Base-by-base conservation (phyloP, 2,329 filamentous ascomycete species). In the Emmonsiellopsis sp. region DNA sequence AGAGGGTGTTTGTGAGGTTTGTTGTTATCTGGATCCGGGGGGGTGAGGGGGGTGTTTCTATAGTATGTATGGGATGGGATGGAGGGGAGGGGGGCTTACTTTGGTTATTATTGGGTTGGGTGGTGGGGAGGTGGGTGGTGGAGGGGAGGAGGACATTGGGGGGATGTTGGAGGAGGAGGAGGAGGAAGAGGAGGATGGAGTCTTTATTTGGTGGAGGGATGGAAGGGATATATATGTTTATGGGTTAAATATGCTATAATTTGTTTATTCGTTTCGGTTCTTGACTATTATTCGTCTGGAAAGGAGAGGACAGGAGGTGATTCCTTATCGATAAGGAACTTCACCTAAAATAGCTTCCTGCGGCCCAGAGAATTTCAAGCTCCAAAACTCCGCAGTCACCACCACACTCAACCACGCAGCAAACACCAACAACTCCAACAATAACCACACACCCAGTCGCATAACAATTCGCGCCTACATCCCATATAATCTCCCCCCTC, bases 11-110 rank as follows among this genome's bases (percentile, higher is more conserved):
- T 38, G 64, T 63, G 16, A 73, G 69, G 50, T 70, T 76, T 52
- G 62, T 67, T n/a, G 71, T 67, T 48, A 73, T 67, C 70, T 73
- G 52, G 10, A 73, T 67, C 70, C 73, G 52, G 10, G 20, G 15
- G 20, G 2, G 20, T 44, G 20, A 8, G 45, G n/a, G 15, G 15
- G n/a, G 7, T 10, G n/a, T n/a, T n/a, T n/a, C 9, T 10, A 15
- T 31, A 35, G 44, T 2, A 8, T 8, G 5, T n/a, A 2, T 3
- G 44, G 44, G 30, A 31, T 5, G 9, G 15, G 3, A 41, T 41
- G 16, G 38, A 11, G 5, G 7, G 11, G 40, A 42, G 3, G 15
- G 40, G 15, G 16, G 11, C 40, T 15, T 26, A 26, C 20, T 26
- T 26, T 26, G 20, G 20, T 26, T 26, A 26, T 26, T 26, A 26